A percentile compares a stretch with the other conserved stretches of the same genome.
phyloP scores from a whole-genome alignment of 345 rosid genomes.

The Brassica cretica region DNA sequence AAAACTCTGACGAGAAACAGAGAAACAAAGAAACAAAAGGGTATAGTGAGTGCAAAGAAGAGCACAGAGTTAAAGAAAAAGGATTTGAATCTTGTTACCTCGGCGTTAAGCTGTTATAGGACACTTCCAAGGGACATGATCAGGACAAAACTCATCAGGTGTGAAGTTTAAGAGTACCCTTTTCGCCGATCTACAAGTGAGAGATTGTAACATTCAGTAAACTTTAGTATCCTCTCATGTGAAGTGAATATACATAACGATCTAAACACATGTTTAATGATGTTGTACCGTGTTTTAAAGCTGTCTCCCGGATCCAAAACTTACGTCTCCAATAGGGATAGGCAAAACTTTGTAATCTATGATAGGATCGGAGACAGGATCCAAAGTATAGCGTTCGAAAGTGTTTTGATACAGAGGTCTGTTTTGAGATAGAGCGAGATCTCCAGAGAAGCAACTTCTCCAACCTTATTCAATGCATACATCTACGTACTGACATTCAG shows the following conservation, averaged over 20 bases:
- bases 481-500: too few relatives aligned
- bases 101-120: constrained; percentile 72
- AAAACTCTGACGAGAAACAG: too few relatives aligned
- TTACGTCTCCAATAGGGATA: constrained; percentile 40
- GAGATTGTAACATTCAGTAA: background rate
- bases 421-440: too few relatives aligned
- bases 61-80: background rate
- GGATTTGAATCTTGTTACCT: constrained; percentile 14
- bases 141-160: constrained; percentile 96
- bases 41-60: background rate
- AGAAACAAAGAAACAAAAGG: background rate
- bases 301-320: constrained; percentile 85
- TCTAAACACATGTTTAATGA: constrained; percentile 11
- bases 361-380: too few relatives aligned
- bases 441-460: too few relatives aligned
- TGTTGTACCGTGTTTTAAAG: constrained; percentile 75
- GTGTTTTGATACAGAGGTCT: too few relatives aligned
- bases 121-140: constrained; percentile 81
- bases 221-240: background rate
- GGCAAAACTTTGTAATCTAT: constrained; percentile 48
- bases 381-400: too few relatives aligned
- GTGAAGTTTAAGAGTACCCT: constrained; percentile 91
- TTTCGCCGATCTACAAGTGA: constrained; percentile 68
- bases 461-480: too few relatives aligned
- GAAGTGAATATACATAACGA: background rate